Conservation (phyloP, 2,329 filamentous ascomycete species). For the Fusarium temperatum region DNA sequence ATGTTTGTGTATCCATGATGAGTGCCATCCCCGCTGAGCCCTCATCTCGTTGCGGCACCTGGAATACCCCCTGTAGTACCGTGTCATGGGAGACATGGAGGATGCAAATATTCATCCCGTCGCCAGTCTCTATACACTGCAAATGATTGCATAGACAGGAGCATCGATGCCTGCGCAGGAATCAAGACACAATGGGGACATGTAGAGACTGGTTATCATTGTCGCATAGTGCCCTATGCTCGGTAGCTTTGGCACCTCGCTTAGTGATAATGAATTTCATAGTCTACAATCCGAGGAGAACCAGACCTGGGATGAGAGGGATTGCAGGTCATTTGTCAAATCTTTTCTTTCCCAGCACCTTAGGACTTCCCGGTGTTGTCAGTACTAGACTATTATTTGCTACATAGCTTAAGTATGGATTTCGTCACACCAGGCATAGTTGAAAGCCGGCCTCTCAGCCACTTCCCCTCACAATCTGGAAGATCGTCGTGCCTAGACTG, state of each 20-base stretch:
- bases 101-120: background rate
- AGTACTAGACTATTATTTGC: background rate
- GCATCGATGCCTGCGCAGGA: background rate
- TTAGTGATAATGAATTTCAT: background rate
- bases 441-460: background rate
- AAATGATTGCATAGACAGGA: background rate
- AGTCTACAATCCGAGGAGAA: too few species aligned
- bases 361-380: background rate
- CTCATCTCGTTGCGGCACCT: background rate
- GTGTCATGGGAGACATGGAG: background rate
- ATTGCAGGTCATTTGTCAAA: background rate
- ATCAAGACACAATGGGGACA: background rate
- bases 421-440: background rate
- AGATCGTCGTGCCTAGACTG: slow-evolving; percentile 10
- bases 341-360: background rate
- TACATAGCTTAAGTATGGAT: background rate
- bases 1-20: background rate
- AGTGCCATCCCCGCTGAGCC: background rate
- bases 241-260: background rate
- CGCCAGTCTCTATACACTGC: background rate
- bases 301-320: background rate
- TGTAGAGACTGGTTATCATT: background rate
- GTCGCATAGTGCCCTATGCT: background rate
- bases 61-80: background rate
- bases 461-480: slow-evolving; percentile 5